Conservation (phyloP, 176 grass and related monocot genomes). For the Typha latifolia region DNA sequence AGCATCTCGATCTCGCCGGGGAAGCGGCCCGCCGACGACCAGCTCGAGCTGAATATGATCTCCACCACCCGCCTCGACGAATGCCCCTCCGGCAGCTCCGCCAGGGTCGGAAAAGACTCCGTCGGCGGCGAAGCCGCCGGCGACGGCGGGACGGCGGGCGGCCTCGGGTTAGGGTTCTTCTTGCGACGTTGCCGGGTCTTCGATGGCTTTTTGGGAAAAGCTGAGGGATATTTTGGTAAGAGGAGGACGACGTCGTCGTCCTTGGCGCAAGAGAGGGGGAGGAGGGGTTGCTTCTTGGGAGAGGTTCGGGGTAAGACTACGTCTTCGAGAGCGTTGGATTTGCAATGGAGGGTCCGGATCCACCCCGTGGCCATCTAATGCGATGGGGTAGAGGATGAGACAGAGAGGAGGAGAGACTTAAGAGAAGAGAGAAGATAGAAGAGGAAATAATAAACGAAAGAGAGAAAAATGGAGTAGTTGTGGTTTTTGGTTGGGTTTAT, state of each 20-base stretch:
- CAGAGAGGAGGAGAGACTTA: neutral
- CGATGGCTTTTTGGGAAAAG: slow-evolving; percentile 11
- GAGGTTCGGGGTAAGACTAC: slow-evolving; percentile 30
- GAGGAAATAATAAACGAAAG: neutral
- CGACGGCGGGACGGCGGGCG: neutral
- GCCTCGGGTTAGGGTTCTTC: slow-evolving; percentile 11
- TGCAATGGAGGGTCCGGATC: slow-evolving; percentile 81
- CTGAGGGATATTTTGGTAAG: slow-evolving; percentile 14
- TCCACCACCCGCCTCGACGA: slow-evolving; percentile 36
- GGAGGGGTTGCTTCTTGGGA: slow-evolving; percentile 29
- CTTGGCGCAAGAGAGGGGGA: slow-evolving; percentile 44
- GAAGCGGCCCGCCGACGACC: slow-evolving; percentile 4
- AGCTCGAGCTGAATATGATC: slow-evolving; percentile 33
- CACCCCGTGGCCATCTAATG: slow-evolving; percentile 54
- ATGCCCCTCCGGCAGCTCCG: slow-evolving; percentile 32
- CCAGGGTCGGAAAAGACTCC: slow-evolving; percentile 16
- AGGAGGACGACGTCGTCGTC: slow-evolving; percentile 27
- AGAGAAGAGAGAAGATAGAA: neutral
- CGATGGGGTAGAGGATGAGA: slow-evolving; percentile 14
- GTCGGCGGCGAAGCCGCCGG: neutral
- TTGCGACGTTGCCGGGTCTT: slow-evolving; percentile 16
- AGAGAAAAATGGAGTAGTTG: too few species aligned
- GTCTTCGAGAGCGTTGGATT: slow-evolving; percentile 62
- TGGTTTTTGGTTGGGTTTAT: too few species aligned
- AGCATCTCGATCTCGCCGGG: slow-evolving; percentile 27